Evolutionary conservation across 1,284 basidiomycete species (phyloP), one percentile per base, ranked within the genome.

Genomic region (Ceratobasidium sp.): DNA sequence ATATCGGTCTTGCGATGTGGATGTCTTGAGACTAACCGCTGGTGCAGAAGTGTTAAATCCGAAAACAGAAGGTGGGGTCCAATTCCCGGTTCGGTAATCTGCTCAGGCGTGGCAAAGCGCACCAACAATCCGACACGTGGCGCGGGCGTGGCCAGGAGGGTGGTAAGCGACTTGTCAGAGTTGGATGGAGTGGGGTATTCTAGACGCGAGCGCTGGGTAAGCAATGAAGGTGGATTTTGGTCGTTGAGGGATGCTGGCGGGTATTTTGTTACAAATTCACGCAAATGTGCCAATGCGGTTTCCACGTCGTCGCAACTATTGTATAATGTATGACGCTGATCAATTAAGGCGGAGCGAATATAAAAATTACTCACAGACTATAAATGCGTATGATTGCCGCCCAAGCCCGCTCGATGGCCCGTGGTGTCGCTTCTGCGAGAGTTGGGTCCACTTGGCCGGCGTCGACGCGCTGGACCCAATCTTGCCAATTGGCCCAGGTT

Each of bases 381-480:
- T 85, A 77, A 13, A 86, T 76, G n/a, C 84, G 81, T 69, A 91
- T 84, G 80, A 85, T 85, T 23, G 86, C 86, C 1, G 80, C 75
- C 75, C 89, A 83, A 1, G 84, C 85, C 44, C 82, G 82, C 75
- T 91, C 90, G n/a, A 88, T 80, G 66, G 83, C 74, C 19, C 87
- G 80, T 25, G 71, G 64, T 6, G 70, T 75, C 30, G 73, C 76
- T 60, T 74, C 53, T 59, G 76, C 71, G 47, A 73, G 68, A 7
- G 66, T 47, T 70, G 77, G 76, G 46, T 62, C 41, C 36, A 68
- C 41, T 27, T 69, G 19, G 41, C 56, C 50, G 23, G 72, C 69
- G 16, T 78, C 75, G 72, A 87, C 86, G 0, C 82, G 71, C 1
- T 52, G 71, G 13, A 76, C 71, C 88, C 87, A 91, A 44, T 81